phyloP scores from a whole-genome alignment of 192 early-diverging fungal genomes.

The Umbelopsis sp. region DNA sequence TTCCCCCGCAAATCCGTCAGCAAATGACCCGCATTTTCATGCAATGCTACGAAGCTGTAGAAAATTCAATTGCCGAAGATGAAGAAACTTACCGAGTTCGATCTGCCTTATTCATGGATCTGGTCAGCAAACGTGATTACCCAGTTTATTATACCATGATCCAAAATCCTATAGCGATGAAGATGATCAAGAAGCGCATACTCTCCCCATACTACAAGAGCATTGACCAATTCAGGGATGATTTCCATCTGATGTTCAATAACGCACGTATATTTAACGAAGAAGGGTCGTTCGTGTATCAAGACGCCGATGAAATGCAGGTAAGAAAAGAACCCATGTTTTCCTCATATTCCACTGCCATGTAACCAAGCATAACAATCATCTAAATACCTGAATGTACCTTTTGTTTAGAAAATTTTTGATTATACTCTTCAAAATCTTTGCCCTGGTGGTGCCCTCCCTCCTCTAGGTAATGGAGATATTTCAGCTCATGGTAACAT shows the following conservation, averaged over 20 bases:
- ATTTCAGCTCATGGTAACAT: constrained; percentile 28
- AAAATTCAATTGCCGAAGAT: constrained; percentile 50
- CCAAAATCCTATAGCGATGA: constrained; percentile 85
- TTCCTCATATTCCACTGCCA: not conserved
- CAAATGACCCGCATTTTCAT: constrained; percentile 61
- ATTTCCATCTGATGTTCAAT: constrained; percentile 86
- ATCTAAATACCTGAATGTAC: too few relatives aligned
- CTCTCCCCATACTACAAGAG: constrained; percentile 68
- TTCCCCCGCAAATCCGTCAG: constrained; percentile 51
- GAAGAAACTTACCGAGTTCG: constrained; percentile 60
- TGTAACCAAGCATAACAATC: not conserved
- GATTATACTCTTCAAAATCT: constrained; percentile 41
- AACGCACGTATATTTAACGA: constrained; percentile 94
- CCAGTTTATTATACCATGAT: constrained; percentile 93
- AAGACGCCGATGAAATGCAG: constrained; percentile 76
- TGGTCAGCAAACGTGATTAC: constrained; percentile 75
- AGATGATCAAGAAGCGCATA: constrained; percentile 80
- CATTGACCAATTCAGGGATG: constrained; percentile 67
- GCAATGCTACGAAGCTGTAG: constrained; percentile 61
- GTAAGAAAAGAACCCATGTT: constrained; percentile 23
- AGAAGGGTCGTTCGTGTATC: constrained; percentile 87
- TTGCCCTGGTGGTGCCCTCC: constrained; percentile 45
- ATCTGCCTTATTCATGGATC: constrained; percentile 74
- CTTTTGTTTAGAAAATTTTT: constrained; percentile 37
- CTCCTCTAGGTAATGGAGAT: constrained; percentile 10